phyloP scores from a whole-genome alignment of 2,329 filamentous ascomycete genomes.

The Fusarium sambucinum region DNA sequence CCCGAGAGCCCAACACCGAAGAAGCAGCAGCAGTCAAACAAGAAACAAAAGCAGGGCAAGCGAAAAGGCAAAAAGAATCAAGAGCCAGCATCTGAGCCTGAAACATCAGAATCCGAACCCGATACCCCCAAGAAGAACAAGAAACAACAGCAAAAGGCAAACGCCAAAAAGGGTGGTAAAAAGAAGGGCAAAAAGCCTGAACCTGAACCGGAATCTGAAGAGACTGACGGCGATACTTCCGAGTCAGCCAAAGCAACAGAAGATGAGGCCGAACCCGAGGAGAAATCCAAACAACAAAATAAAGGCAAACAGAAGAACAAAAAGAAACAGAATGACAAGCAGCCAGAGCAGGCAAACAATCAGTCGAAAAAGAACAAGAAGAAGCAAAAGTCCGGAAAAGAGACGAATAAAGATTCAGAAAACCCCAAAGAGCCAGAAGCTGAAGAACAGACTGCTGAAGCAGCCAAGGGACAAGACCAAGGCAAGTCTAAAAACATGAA shows the following conservation, averaged over 20 bases:
- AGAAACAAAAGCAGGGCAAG: constrained; percentile 38
- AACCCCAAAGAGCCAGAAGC: constrained; percentile 17
- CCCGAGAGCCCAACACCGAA: constrained; percentile 21
- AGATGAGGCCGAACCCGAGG: constrained; percentile 23
- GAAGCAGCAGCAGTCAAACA: constrained; percentile 34
- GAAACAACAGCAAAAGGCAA: constrained; percentile 18
- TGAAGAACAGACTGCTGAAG: constrained; percentile 16
- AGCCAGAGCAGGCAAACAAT: constrained; percentile 16
- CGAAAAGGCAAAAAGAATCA: constrained; percentile 25
- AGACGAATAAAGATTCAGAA: constrained; percentile 20
- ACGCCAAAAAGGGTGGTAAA: constrained; percentile 23
- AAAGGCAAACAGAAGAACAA: constrained; percentile 31
- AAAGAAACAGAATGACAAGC: constrained; percentile 24
- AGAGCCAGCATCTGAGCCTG: constrained; percentile 13
- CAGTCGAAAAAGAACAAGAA: constrained; percentile 26
- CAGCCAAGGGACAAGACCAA: constrained; percentile 35
- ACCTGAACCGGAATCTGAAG: constrained; percentile 27
- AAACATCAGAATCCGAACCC: constrained; percentile 35
- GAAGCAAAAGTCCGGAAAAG: constrained; percentile 33
- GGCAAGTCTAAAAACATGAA: constrained; percentile 32
- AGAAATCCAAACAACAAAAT: constrained; percentile 18
- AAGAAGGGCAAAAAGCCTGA: constrained; percentile 15
- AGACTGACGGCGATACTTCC: constrained; percentile 29
- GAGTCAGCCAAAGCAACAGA: constrained; percentile 32
- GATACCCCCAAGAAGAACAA: constrained; percentile 37